Base-by-base conservation (phyloP, 441 rosid genomes). In the Mallotus repandus region DNA sequence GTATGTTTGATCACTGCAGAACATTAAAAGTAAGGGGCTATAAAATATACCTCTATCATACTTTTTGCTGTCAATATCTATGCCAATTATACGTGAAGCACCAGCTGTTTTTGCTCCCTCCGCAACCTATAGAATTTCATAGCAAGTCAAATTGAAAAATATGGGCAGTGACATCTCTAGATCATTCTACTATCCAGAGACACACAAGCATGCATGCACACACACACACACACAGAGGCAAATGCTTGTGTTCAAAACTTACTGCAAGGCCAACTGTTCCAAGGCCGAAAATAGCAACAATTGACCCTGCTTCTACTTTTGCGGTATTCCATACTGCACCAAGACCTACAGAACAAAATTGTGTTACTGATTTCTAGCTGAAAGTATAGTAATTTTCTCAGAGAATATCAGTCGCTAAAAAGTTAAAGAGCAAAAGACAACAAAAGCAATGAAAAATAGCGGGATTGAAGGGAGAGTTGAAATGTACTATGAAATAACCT, bases 321-420 rank as follows among this genome's bases (percentile, higher is more conserved):
- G 98, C 98, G 18, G 98, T 88, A 79, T 94, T 92, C 98, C 98
- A 94, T 74, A 94, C 98, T 66, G 98, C 98, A 84, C 98, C 98
- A 78, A 94, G 94, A 9, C 98, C 97, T 94, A 68, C 32, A 62
- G 15, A 2, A 53, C 12, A 64, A 21, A 21, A 29, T 7, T 0
- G 41, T 59, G 35, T 67, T 38, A 58, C 15, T 14, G n/a, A 41
- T 9, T n/a, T 55, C 55, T 22, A 50, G 45, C 46, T 69, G 53
- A 41, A 55, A 45, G 22, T 49, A n/a, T 25, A 10, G 14, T 48
- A 73, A 48, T 16, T 70, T 48, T 58, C 49, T 71, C 16, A 61
- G 3, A 11, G 56, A 49, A 50, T 18, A 15, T n/a, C 9, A 63
- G 57, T 21, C 4, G 7, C 57, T 61, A 35, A 61, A 19, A 11